Evolutionary conservation across 179 eudicot species (phyloP).

Genomic region (Vitellaria paradoxa): DNA sequence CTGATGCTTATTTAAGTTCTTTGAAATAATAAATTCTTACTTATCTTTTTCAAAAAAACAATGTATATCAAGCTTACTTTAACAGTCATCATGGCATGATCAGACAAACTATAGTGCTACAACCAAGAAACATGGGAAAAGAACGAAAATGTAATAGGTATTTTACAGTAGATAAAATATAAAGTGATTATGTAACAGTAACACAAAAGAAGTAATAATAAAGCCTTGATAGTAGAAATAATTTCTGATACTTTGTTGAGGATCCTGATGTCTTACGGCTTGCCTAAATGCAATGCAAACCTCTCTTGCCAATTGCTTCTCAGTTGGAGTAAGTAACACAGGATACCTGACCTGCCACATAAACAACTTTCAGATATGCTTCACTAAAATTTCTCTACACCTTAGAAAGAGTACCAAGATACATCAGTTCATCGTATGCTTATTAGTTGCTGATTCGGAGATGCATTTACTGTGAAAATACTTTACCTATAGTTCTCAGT

Average conservation of each 20-base stretch:
- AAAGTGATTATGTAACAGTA: not conserved
- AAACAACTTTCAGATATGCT: not conserved
- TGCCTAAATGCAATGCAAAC: slow-evolving; percentile 98
- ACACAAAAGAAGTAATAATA: not conserved
- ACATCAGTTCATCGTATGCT: not conserved
- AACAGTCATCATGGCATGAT: too few relatives aligned
- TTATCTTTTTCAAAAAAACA: too few relatives aligned
- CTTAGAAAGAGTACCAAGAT: slow-evolving; percentile 7
- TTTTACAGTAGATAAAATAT: not conserved
- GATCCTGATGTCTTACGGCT: slow-evolving; percentile 49
- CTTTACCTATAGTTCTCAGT: not conserved
- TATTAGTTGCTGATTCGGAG: not conserved
- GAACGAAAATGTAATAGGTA: not conserved
- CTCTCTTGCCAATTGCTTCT: slow-evolving; percentile 95
- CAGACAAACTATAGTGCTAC: not conserved
- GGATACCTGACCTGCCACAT: slow-evolving; percentile 87
- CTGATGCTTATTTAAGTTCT: too few relatives aligned
- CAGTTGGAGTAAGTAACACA: slow-evolving; percentile 89
- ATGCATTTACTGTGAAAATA: not conserved
- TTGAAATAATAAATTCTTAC: too few relatives aligned
- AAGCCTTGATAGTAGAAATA: not conserved
- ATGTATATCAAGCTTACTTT: too few relatives aligned
- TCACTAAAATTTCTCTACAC: not conserved
- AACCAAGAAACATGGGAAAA: not conserved
- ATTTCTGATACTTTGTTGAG: not conserved